A percentile compares a stretch with the other conserved stretches of the same genome.
These are phyloP conservation scores for Stygiomarasmius scandens DNA, from an alignment of 1,284 basidiomycete species.

Conservation along the genomic window DNA sequence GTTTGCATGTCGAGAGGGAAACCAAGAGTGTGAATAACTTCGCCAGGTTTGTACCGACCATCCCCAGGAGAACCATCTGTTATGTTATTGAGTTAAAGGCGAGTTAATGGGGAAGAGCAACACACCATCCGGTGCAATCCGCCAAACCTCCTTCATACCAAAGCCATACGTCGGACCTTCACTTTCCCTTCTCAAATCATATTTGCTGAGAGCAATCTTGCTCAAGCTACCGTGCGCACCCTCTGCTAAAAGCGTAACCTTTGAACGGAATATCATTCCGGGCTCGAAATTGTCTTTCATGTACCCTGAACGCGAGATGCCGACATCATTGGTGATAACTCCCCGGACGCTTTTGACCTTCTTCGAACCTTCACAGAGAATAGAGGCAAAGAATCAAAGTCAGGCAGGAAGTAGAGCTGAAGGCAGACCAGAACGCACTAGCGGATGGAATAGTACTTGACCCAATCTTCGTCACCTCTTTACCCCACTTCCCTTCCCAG, in stretches of 20 bases:
- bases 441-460: neutral
- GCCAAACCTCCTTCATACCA: slow-evolving; percentile 98
- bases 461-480: slow-evolving; percentile 17
- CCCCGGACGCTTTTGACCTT: slow-evolving; percentile 72
- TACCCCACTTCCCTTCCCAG: slow-evolving; percentile 22
- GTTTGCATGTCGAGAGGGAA: slow-evolving; percentile 89
- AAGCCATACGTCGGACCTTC: slow-evolving; percentile 97
- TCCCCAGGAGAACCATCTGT: slow-evolving; percentile 10
- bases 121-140: slow-evolving; percentile 54
- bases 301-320: slow-evolving; percentile 77
- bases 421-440: neutral
- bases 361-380: slow-evolving; percentile 9
- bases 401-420: neutral
- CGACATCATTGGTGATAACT: slow-evolving; percentile 94
- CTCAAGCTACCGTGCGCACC: slow-evolving; percentile 94
- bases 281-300: slow-evolving; percentile 94
- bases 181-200: slow-evolving; percentile 75
- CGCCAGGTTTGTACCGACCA: slow-evolving; percentile 69
- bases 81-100: neutral
- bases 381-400: neutral
- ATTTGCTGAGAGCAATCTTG: slow-evolving; percentile 80
- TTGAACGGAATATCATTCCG: slow-evolving; percentile 95
- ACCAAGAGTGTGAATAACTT: slow-evolving; percentile 92
- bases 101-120: neutral
- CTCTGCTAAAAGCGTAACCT: slow-evolving; percentile 94